These are phyloP conservation scores for Raffaelea ambrosiae DNA, from an alignment of 2,329 filamentous ascomycete species.

Conservation along the genomic window DNA sequence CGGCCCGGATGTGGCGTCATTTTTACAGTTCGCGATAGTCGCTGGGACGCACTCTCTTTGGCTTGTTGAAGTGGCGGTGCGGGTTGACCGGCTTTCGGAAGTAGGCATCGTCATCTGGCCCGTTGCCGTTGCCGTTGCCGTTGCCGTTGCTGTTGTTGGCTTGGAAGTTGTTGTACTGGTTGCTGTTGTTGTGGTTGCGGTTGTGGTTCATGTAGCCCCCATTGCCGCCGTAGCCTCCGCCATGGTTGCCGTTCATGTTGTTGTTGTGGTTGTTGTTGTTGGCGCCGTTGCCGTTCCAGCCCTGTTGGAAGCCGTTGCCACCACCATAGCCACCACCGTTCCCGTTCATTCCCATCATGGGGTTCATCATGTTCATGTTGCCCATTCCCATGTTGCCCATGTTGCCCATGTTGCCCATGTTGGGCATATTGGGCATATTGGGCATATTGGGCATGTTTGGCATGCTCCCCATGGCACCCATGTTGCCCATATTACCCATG, in stretches of 20 bases:
- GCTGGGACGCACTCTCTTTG: constrained; percentile 71
- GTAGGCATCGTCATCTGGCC: constrained; percentile 80
- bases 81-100: constrained; percentile 95
- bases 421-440: constrained; percentile 23
- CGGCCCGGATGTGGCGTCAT: no score
- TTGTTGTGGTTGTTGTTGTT: constrained; percentile 11
- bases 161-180: constrained; percentile 14
- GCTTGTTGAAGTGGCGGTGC: constrained; percentile 76
- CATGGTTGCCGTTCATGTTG: constrained; percentile 20
- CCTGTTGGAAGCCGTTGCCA: constrained; percentile 2
- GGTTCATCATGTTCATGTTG: constrained; percentile 17
- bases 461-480: constrained; percentile 22
- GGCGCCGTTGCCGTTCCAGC: constrained; percentile 18
- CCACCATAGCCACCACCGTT: not conserved
- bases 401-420: constrained; percentile 12
- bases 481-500: constrained; percentile 3
- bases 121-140: constrained; percentile 22
- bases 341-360: constrained; percentile 15
- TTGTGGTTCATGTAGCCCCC: constrained; percentile 1
- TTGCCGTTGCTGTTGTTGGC: constrained; percentile 19
- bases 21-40: constrained; percentile 77
- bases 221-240: constrained; percentile 1
- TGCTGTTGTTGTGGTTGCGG: constrained; percentile 9
- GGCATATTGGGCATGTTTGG: constrained; percentile 28
- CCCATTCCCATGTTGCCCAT: constrained; percentile 28